A percentile compares a stretch with the other conserved stretches of the same genome.
These are phyloP conservation scores for Raddia guianensis DNA, from an alignment of 176 grass and related monocot genomes.

Conservation along the genomic window DNA sequence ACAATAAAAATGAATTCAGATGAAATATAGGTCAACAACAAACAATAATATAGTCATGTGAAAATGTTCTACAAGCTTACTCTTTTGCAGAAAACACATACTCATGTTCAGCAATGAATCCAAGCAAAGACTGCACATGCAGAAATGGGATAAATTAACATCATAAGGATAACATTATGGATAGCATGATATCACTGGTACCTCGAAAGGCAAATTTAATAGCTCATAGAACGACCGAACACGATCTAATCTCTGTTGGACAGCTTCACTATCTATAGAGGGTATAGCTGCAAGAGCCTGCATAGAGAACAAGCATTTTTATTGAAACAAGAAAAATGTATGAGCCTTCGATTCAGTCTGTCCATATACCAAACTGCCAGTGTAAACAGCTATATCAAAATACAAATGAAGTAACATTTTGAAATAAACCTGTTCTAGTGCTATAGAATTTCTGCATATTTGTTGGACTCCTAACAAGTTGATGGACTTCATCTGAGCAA, in stretches of 20 bases:
- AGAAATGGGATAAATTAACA: slow-evolving; percentile 37
- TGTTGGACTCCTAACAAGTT: slow-evolving; percentile 97
- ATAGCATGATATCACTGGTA: slow-evolving; percentile 30
- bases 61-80: slow-evolving; percentile 49
- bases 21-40: slow-evolving; percentile 12
- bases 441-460: slow-evolving; percentile 97
- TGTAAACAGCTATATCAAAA: slow-evolving; percentile 17
- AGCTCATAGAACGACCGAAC: slow-evolving; percentile 88
- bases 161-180: slow-evolving; percentile 21
- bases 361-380: neutral
- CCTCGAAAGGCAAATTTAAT: slow-evolving; percentile 90
- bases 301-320: slow-evolving; percentile 4
- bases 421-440: slow-evolving; percentile 79
- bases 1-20: neutral
- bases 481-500: slow-evolving; percentile 92
- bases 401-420: slow-evolving; percentile 22
- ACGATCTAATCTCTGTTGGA: slow-evolving; percentile 86
- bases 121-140: slow-evolving; percentile 73
- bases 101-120: slow-evolving; percentile 78
- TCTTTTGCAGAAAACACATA: slow-evolving; percentile 83
- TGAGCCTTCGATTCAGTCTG: neutral
- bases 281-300: slow-evolving; percentile 93
- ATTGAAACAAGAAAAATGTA: neutral
- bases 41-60: slow-evolving; percentile 3
- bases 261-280: slow-evolving; percentile 78